Evolutionary conservation across 768 basidiomycete species (phyloP).

Genomic region (Pleurotus giganteus): DNA sequence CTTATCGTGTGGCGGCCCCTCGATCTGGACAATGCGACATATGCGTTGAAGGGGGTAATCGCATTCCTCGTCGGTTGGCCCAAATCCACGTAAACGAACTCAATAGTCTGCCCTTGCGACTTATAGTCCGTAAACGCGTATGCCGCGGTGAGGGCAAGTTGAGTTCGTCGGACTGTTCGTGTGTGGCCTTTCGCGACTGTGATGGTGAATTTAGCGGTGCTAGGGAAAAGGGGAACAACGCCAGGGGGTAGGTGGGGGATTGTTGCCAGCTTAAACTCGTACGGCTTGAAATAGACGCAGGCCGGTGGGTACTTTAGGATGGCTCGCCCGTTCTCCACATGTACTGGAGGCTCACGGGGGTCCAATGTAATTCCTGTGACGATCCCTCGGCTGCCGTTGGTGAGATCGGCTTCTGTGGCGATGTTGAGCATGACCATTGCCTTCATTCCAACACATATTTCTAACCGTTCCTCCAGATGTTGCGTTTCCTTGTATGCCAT

Average conservation of each 20-base stretch:
- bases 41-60: slow-evolving; percentile 28
- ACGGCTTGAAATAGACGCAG: slow-evolving; percentile 28
- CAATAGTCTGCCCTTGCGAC: slow-evolving; percentile 37
- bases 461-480: slow-evolving; percentile 19
- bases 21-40: slow-evolving; percentile 33
- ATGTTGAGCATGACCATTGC: slow-evolving; percentile 33
- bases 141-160: slow-evolving; percentile 28
- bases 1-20: slow-evolving; percentile 25
- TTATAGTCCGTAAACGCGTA: slow-evolving; percentile 42
- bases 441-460: slow-evolving; percentile 33
- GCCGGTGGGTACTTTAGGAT: slow-evolving; percentile 28
- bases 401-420: slow-evolving; percentile 35
- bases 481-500: slow-evolving; percentile 12
- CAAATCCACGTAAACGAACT: slow-evolving; percentile 32
- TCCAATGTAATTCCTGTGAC: slow-evolving; percentile 31
- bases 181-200: not conserved
- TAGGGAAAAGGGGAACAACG: slow-evolving; percentile 22
- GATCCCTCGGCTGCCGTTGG: slow-evolving; percentile 35
- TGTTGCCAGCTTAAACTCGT: slow-evolving; percentile 10
- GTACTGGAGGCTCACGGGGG: slow-evolving; percentile 21
- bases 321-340: slow-evolving; percentile 9
- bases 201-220: slow-evolving; percentile 9
- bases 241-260: slow-evolving; percentile 26
- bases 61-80: slow-evolving; percentile 22
- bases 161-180: slow-evolving; percentile 18